Conservation (phyloP, 768 basidiomycete genomes). For the Tylopilus sp. region DNA sequence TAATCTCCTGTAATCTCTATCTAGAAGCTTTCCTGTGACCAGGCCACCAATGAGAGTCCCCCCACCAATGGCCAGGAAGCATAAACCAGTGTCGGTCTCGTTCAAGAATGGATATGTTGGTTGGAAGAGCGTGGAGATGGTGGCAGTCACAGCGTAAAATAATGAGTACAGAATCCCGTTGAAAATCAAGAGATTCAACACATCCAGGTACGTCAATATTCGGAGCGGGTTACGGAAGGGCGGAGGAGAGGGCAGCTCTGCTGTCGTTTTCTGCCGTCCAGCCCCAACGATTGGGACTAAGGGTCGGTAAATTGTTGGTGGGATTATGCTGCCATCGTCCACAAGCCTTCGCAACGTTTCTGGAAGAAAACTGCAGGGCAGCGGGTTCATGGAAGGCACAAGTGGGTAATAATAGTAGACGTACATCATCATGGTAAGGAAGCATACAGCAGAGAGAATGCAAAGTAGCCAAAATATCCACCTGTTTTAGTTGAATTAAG, state of each 20-base stretch:
- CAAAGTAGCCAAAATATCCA: constrained; percentile 25
- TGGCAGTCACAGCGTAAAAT: constrained; percentile 45
- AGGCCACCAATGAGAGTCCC: constrained; percentile 64
- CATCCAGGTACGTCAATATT: constrained; percentile 37
- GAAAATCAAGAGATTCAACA: constrained; percentile 42
- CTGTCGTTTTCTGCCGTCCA: constrained; percentile 13
- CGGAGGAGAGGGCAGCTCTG: constrained; percentile 6
- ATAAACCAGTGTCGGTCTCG: constrained; percentile 61
- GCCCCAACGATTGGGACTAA: constrained; percentile 24
- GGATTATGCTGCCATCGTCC: constrained; percentile 29
- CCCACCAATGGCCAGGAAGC: constrained; percentile 72
- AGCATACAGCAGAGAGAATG: constrained; percentile 15
- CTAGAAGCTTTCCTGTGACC: constrained; percentile 59
- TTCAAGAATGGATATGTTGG: constrained; percentile 46
- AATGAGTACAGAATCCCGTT: constrained; percentile 54
- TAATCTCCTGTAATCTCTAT: constrained; percentile 57
- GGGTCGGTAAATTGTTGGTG: constrained; percentile 26
- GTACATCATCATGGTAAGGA: constrained; percentile 10
- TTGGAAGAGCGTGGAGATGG: constrained; percentile 50
- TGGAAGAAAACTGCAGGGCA: constrained; percentile 19
- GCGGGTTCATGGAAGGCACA: background rate
- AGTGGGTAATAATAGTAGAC: background rate
- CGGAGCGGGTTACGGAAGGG: constrained; percentile 37
- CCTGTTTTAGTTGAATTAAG: background rate
- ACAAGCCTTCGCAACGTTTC: constrained; percentile 23